Conservation (phyloP, 2,329 filamentous ascomycete species). For the Dactylellina drechsleri region DNA sequence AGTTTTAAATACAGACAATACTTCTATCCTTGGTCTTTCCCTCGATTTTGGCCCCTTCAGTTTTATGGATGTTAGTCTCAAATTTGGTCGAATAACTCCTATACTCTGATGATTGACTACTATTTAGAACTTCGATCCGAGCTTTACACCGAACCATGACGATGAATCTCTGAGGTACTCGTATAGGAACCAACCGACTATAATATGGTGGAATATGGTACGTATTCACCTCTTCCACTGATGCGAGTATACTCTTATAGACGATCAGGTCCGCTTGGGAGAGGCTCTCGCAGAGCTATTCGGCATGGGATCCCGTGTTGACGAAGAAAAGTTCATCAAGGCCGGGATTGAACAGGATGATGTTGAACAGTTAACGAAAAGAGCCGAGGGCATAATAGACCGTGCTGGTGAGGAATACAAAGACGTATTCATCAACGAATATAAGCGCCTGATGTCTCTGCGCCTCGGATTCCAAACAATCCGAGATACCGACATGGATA, state of each 20-base stretch:
- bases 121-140: slow-evolving; percentile 79
- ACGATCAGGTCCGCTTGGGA: slow-evolving; percentile 75
- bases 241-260: neutral
- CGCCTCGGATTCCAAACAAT: slow-evolving; percentile 78
- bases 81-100: neutral
- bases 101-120: neutral
- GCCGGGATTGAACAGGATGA: slow-evolving; percentile 78
- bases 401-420: slow-evolving; percentile 88
- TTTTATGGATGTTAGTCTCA: slow-evolving; percentile 75
- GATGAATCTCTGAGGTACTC: slow-evolving; percentile 86
- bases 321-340: slow-evolving; percentile 75
- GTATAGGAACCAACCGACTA: slow-evolving; percentile 91
- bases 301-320: slow-evolving; percentile 77
- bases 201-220: slow-evolving; percentile 75
- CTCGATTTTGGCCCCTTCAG: slow-evolving; percentile 97
- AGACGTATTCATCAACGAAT: slow-evolving; percentile 85
- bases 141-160: slow-evolving; percentile 96
- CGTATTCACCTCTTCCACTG: neutral
- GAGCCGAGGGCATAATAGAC: slow-evolving; percentile 85
- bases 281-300: slow-evolving; percentile 89
- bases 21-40: slow-evolving; percentile 85
- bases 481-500: slow-evolving; percentile 79
- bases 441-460: slow-evolving; percentile 82
- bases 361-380: slow-evolving; percentile 75
- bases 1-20: slow-evolving; percentile 97